Evolutionary conservation across 352 stramenopile species (phyloP).

Genomic region (Globisporangium spiculum): DNA sequence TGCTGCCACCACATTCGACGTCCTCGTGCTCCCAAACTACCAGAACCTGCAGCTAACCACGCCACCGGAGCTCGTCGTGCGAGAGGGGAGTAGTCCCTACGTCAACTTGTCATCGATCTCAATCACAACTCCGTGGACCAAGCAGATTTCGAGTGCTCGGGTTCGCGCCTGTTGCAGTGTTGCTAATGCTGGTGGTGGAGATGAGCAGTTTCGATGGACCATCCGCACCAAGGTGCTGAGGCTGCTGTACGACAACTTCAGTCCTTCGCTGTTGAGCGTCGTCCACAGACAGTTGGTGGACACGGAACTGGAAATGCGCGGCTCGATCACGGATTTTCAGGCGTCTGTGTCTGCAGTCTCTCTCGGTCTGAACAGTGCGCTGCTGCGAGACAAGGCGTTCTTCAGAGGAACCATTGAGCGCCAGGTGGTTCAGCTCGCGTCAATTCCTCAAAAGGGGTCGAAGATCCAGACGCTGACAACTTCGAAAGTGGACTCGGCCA

Average conservation of each 20-base stretch:
- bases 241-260: slow-evolving; percentile 10
- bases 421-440: slow-evolving; percentile 11
- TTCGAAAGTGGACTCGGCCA: not conserved
- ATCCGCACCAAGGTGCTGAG: slow-evolving; percentile 11
- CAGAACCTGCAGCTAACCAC: slow-evolving; percentile 5
- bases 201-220: slow-evolving; percentile 13
- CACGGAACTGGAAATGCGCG: slow-evolving; percentile 14
- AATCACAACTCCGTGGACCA: not conserved
- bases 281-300: slow-evolving; percentile 1
- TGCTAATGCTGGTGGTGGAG: not conserved
- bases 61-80: slow-evolving; percentile 7
- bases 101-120: slow-evolving; percentile 9
- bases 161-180: not conserved
- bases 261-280: not conserved
- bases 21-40: slow-evolving; percentile 15
- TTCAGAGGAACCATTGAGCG: slow-evolving; percentile 13
- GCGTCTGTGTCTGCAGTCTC: slow-evolving; percentile 10
- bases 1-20: not conserved
- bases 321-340: slow-evolving; percentile 9
- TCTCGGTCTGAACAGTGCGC: slow-evolving; percentile 2
- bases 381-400: slow-evolving; percentile 6
- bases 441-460: not conserved
- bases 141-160: not conserved
- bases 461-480: slow-evolving; percentile 13
- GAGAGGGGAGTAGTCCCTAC: not conserved